A percentile compares a stretch with the other conserved stretches of the same genome.
Conservation (phyloP, 2,329 filamentous ascomycete species). For the Aquanectria penicillioides region DNA sequence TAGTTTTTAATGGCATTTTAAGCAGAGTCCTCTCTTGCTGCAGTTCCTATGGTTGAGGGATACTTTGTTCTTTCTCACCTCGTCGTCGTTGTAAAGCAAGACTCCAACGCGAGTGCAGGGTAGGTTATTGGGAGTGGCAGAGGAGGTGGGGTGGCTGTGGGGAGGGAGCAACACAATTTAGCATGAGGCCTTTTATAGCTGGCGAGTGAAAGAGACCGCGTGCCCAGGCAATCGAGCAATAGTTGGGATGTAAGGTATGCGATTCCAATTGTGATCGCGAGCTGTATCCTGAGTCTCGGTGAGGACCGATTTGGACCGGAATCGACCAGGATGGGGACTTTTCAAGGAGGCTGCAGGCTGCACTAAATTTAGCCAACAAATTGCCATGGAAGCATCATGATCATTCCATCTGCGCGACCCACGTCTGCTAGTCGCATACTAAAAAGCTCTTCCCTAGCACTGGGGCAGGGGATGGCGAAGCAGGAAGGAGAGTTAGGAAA, state of each 20-base stretch:
- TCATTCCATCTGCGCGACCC: slow-evolving; percentile 7
- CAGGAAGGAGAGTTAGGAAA: too few relatives aligned
- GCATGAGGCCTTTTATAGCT: slow-evolving; percentile 9
- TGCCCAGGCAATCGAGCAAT: not conserved
- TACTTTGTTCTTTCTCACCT: not conserved
- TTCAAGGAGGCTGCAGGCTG: too few relatives aligned
- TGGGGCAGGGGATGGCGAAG: too few relatives aligned
- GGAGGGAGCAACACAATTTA: not conserved
- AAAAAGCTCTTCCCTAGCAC: not conserved
- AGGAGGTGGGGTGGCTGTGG: not conserved
- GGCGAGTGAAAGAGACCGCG: not conserved
- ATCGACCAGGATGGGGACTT: not conserved
- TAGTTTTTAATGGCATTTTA: slow-evolving; percentile 38
- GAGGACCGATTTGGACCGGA: slow-evolving; percentile 18
- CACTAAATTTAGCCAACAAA: not conserved
- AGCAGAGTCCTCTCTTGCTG: too few relatives aligned
- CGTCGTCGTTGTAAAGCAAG: too few relatives aligned
- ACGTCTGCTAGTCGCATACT: not conserved
- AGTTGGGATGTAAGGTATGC: too few relatives aligned
- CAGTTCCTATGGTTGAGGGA: not conserved
- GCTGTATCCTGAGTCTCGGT: too few relatives aligned
- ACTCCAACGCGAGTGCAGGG: slow-evolving; percentile 2
- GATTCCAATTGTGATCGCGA: too few relatives aligned
- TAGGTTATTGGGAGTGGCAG: not conserved
- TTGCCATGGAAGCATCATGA: slow-evolving; percentile 16